Conservation (phyloP, 257 asterid species). For the Nemophila menziesii region DNA sequence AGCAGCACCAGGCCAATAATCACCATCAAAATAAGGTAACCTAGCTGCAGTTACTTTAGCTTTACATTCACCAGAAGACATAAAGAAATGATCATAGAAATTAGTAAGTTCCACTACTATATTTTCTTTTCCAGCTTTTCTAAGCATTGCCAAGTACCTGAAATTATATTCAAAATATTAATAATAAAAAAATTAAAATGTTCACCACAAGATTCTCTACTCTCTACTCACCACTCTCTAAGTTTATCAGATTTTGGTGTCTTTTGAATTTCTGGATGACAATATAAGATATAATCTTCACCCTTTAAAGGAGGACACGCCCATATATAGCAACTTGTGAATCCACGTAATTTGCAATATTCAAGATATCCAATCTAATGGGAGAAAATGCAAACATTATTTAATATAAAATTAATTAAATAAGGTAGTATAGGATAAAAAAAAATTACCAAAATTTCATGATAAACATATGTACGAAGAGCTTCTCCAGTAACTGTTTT, state of each 20-base stretch:
- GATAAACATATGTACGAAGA: conserved; percentile 93
- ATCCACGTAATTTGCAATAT: conserved; percentile 89
- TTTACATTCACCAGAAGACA: conserved; percentile 68
- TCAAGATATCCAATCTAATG: conserved; percentile 90
- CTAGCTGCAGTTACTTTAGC: conserved; percentile 95
- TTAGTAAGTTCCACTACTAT: conserved; percentile 82
- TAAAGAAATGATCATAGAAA: conserved; percentile 79
- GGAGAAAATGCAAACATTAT: conserved; percentile 4
- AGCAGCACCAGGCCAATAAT: conserved; percentile 99
- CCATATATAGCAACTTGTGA: conserved; percentile 97
- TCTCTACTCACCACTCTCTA: conserved; percentile 88
- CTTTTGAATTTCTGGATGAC: conserved; percentile 99
- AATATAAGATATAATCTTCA: conserved; percentile 91
- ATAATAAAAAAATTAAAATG: conserved; percentile 10
- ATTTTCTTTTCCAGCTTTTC: conserved; percentile 74
- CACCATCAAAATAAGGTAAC: conserved; percentile 96
- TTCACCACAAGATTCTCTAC: conserved; percentile 1
- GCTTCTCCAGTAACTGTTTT: conserved; percentile 94
- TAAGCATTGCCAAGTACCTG: conserved; percentile 93
- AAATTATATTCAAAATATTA: conserved; percentile 13
- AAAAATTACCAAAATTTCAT: conserved; percentile 84
- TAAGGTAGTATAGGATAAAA: conserved; percentile 12
- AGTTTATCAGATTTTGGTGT: conserved; percentile 98
- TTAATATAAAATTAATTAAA: not conserved
- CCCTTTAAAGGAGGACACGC: conserved; percentile 98